phyloP scores from a whole-genome alignment of 768 basidiomycete genomes.

The Mycena vitilis region DNA sequence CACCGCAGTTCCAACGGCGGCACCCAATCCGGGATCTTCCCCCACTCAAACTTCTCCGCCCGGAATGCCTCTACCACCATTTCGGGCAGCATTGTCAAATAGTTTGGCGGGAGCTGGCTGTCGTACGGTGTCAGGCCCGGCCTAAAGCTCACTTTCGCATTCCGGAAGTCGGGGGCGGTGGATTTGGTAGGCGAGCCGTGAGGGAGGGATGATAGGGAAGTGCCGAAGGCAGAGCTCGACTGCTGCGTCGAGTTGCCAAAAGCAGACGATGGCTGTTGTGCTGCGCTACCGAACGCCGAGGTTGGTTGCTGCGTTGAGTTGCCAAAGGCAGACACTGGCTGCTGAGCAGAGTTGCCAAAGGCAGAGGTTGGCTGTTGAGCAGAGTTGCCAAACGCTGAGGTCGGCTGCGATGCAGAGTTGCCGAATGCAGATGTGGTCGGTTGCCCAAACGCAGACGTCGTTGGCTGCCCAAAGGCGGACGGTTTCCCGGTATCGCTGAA shows the following conservation, averaged over 20 bases:
- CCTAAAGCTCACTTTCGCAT: slow-evolving; percentile 48
- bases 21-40: slow-evolving; percentile 77
- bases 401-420: slow-evolving; percentile 11
- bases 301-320: slow-evolving; percentile 41
- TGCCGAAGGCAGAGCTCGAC: slow-evolving; percentile 36
- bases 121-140: slow-evolving; percentile 69
- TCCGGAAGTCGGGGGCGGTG: slow-evolving; percentile 41
- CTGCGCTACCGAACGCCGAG: slow-evolving; percentile 46
- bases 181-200: slow-evolving; percentile 19
- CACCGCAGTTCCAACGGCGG: slow-evolving; percentile 54
- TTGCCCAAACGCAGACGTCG: slow-evolving; percentile 1
- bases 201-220: slow-evolving; percentile 30
- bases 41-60: slow-evolving; percentile 72
- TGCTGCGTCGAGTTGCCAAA: slow-evolving; percentile 36
- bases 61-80: slow-evolving; percentile 65
- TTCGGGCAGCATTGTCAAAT: slow-evolving; percentile 64
- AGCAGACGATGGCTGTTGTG: slow-evolving; percentile 36
- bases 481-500: slow-evolving; percentile 40
- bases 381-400: slow-evolving; percentile 45
- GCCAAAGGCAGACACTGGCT: slow-evolving; percentile 48
- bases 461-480: slow-evolving; percentile 54
- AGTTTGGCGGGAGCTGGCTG: slow-evolving; percentile 66
- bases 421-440: slow-evolving; percentile 42
- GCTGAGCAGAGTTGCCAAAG: slow-evolving; percentile 36
- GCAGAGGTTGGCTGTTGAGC: slow-evolving; percentile 37